Evolutionary conservation across 2,329 filamentous ascomycete species (phyloP), one percentile per base, ranked within the genome.

Genomic region (Orbilia brochopaga): DNA sequence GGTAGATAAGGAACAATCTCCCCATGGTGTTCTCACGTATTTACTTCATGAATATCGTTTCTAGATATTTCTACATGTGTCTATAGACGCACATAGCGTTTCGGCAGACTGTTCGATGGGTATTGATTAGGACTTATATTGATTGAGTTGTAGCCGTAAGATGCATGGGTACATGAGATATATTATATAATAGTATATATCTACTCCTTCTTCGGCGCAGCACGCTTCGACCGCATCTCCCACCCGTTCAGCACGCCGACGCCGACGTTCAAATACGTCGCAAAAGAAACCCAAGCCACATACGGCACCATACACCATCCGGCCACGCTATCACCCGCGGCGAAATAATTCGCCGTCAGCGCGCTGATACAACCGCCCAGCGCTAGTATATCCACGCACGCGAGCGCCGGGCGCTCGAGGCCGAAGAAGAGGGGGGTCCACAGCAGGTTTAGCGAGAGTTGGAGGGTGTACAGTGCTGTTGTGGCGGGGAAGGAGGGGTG

Each of bases 391-490:
- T 97, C 90, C 27, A 84, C 84, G 5, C 90, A 86, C 2, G 92
- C 92, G 77, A 87, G 85, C 58, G 88, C 83, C 0, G 92, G 91
- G 15, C 86, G 85, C 74, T 88, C 87, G 56, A 88, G 78, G n/a
- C 85, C 84, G 78, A 96, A 97, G 84, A 97, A 97, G 10, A 97
- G 84, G 11, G 93, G 93, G 85, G 92, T 97, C 91, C 91, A 97
- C 60, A 88, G 80, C 30, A 96, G 82, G 79, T 97, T 97, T 57
- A 97, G 83, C 10, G 85, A 90, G 5, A 97, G 87, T 80, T 97
- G 92, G 69, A 92, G 83, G 1, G 90, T 90, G 82, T 96, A 97
- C 30, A 97, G 84, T 0, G 89, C 90, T 66, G 90, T 88, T 75
- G 88, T 89, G 75, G 87, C 83, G 78, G 85, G 85, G 58, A 89